phyloP scores from a whole-genome alignment of 1,139 yeast genomes.

The Pneumocystis wakefieldiae region DNA sequence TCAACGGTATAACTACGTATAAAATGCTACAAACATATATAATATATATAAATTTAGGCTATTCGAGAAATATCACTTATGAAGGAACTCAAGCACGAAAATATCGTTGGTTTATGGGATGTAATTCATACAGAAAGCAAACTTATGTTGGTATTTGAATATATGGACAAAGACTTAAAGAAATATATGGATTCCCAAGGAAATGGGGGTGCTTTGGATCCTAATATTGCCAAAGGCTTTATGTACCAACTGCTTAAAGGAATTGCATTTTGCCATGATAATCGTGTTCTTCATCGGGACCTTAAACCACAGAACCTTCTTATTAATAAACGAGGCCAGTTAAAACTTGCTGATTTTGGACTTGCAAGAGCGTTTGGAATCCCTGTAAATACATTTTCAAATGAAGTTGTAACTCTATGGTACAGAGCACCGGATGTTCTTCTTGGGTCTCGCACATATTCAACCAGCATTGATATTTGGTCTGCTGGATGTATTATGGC shows the following conservation, averaged over 20 bases:
- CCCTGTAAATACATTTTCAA: slow-evolving; percentile 91
- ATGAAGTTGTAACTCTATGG: slow-evolving; percentile 89
- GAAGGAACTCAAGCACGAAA: slow-evolving; percentile 84
- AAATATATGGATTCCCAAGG: slow-evolving; percentile 94
- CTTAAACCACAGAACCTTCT: slow-evolving; percentile 89
- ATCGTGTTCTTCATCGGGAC: slow-evolving; percentile 88
- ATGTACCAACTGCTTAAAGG: slow-evolving; percentile 89
- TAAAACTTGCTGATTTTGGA: slow-evolving; percentile 94
- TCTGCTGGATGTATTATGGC: slow-evolving; percentile 96
- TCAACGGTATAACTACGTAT: slow-evolving; percentile 36
- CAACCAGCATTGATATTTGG: slow-evolving; percentile 99
- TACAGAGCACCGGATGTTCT: slow-evolving; percentile 93
- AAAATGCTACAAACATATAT: neutral
- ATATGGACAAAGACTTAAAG: slow-evolving; percentile 82
- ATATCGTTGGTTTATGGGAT: slow-evolving; percentile 79
- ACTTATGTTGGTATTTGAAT: slow-evolving; percentile 84
- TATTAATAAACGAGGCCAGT: slow-evolving; percentile 87
- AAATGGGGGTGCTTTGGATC: slow-evolving; percentile 51
- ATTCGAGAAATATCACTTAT: slow-evolving; percentile 87
- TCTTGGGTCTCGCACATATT: slow-evolving; percentile 90
- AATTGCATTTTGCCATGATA: slow-evolving; percentile 87
- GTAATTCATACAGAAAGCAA: slow-evolving; percentile 95
- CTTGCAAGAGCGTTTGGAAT: slow-evolving; percentile 90
- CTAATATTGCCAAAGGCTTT: slow-evolving; percentile 75
- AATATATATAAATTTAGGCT: slow-evolving; percentile 29